phyloP scores from a whole-genome alignment of 805 yeast genomes.

The Ogataea salicorniae region DNA sequence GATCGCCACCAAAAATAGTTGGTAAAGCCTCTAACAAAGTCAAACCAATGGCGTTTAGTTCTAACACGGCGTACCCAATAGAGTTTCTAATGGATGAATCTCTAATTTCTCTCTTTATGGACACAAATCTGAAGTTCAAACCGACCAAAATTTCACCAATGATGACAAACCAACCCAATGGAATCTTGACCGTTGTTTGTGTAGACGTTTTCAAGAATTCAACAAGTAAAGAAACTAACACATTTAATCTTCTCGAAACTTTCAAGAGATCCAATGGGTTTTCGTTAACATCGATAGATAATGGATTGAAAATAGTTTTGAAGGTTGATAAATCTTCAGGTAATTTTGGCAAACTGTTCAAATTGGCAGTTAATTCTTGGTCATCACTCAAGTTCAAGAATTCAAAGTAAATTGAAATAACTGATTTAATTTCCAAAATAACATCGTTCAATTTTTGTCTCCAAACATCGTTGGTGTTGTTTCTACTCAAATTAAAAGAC shows the following conservation, averaged over 20 bases:
- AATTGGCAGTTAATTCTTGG: constrained; percentile 37
- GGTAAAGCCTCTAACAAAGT: constrained; percentile 36
- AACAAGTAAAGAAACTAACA: constrained; percentile 41
- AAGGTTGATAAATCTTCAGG: constrained; percentile 14
- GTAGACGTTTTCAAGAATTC: constrained; percentile 49
- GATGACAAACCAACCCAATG: constrained; percentile 52
- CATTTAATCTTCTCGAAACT: constrained; percentile 46
- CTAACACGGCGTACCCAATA: constrained; percentile 39
- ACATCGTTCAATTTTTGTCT: constrained; percentile 40
- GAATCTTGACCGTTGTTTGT: constrained; percentile 45
- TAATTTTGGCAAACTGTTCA: constrained; percentile 38
- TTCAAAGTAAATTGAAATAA: constrained; percentile 51
- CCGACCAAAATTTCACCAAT: constrained; percentile 51
- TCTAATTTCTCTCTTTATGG: constrained; percentile 55
- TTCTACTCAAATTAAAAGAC: constrained; percentile 52
- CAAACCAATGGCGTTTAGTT: constrained; percentile 43
- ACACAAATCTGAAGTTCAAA: constrained; percentile 49
- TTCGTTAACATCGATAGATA: constrained; percentile 55
- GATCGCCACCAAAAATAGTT: constrained; percentile 31
- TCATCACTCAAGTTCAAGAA: constrained; percentile 57
- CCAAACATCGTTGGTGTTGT: constrained; percentile 44
- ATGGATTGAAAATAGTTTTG: constrained; percentile 37
- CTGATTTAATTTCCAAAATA: constrained; percentile 49
- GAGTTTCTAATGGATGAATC: constrained; percentile 43
- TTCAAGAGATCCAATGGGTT: constrained; percentile 43